Base-by-base conservation (phyloP, 441 rosid genomes). In the Adansonia gregorii region DNA sequence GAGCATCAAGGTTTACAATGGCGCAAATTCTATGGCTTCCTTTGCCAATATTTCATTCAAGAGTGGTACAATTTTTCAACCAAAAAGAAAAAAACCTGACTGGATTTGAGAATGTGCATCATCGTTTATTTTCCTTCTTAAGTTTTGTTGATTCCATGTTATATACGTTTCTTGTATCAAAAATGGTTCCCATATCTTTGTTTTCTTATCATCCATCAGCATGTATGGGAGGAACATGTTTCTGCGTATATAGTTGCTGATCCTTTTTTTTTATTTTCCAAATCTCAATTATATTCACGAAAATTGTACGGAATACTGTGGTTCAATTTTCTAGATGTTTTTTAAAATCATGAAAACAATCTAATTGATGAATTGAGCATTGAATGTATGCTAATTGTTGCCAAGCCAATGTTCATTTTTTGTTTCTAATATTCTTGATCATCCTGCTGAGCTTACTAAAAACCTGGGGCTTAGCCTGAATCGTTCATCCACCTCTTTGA, bases 11-110 rank as follows among this genome's bases (percentile, higher is more conserved):
- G 43, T 4, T 4, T 39, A 39, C 80, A 81, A 78, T 45, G 93
- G 87, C 69, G 85, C 89, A 3, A 95, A 84, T 81, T 78, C 79
- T 76, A 61, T 91, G 41, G 82, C 91, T 77, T 76, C 87, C 1
- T 91, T 90, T 78, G 92, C 95, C n/a, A 89, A 89, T 81, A 85
- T 93, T 83, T 90, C 99, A 78, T 89, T 91, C 78, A 91, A 91
- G 85, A 85, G 88, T 22, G 97, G 99, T 93, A 66, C 22, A 15
- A 10, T 19, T 31, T 49, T 52, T 2, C 14, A 45, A 59, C 15
- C 35, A 45, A 19, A 39, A 39, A 39, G 1, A 51, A 51, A 51
- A 14, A 51, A 51, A 8, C 46, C 49, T 60, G 58, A 59, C 41
- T 39, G 1, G 2, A 43, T 41, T 20, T 39, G 54, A 72, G 45